These are phyloP conservation scores for Claviceps monticola DNA, from an alignment of 2,329 filamentous ascomycete species.

Conservation along the genomic window DNA sequence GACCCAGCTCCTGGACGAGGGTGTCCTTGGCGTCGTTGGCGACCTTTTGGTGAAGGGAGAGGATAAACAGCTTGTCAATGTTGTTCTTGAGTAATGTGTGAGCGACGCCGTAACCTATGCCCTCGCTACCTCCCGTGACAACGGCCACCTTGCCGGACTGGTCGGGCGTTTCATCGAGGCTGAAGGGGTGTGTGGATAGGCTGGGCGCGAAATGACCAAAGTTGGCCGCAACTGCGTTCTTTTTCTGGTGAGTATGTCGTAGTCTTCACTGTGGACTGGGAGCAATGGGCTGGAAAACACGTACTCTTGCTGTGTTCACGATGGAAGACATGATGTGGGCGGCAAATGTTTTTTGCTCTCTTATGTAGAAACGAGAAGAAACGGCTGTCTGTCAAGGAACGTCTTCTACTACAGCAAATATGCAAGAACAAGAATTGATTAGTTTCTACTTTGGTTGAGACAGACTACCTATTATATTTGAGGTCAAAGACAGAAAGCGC, in stretches of 20 bases:
- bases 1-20: background rate
- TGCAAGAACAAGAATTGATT: background rate
- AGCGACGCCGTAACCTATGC: background rate
- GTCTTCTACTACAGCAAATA: too few relatives aligned
- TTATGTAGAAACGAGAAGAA: background rate
- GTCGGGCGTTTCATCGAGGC: conserved; percentile 1
- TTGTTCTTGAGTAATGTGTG: conserved; percentile 1
- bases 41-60: background rate
- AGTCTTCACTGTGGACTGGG: background rate
- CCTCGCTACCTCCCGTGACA: background rate
- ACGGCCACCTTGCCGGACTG: conserved; percentile 1
- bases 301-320: background rate
- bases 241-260: background rate
- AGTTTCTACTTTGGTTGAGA: background rate
- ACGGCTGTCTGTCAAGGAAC: background rate
- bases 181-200: background rate
- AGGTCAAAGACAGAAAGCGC: too few relatives aligned
- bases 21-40: background rate
- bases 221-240: background rate
- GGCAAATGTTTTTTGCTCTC: background rate
- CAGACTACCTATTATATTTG: too few relatives aligned
- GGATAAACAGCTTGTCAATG: background rate
- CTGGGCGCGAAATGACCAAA: background rate
- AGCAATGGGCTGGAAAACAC: background rate
- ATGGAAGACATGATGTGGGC: background rate